A percentile compares a stretch with the other conserved stretches of the same genome.
Conservation (phyloP, 2,329 filamentous ascomycete genomes). For the Paecilomyces formosus region DNA sequence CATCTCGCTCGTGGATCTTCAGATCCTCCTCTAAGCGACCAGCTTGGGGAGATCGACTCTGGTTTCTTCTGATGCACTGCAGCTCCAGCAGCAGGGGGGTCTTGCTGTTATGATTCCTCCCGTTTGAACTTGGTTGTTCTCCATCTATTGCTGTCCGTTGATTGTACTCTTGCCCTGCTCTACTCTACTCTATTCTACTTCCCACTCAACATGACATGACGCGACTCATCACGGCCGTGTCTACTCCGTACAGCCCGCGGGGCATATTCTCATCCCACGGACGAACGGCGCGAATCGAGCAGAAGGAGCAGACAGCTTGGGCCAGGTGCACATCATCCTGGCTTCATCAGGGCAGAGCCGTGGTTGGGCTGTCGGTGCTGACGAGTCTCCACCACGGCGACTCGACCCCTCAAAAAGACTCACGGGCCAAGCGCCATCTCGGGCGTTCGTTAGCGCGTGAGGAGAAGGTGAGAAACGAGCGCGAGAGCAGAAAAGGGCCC, state of each 20-base stretch:
- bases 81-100: neutral
- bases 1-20: neutral
- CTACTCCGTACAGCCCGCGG: too few relatives aligned
- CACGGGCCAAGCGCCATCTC: neutral
- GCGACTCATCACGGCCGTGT: too few relatives aligned
- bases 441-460: neutral
- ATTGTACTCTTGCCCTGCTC: too few relatives aligned
- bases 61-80: neutral
- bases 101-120: too few relatives aligned
- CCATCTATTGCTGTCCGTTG: too few relatives aligned
- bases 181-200: too few relatives aligned
- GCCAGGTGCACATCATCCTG: neutral
- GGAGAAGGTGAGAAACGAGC: neutral
- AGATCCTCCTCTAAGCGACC: neutral
- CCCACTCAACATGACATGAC: too few relatives aligned
- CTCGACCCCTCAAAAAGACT: neutral
- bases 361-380: neutral
- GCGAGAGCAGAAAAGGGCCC: too few relatives aligned
- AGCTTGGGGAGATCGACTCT: neutral
- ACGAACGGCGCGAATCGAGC: neutral
- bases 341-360: neutral
- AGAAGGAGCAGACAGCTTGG: neutral
- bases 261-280: neutral
- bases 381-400: neutral
- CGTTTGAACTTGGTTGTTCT: too few relatives aligned